Evolutionary conservation across 768 basidiomycete genomes (phyloP).

Genomic region (Leccinum ochraceum): DNA sequence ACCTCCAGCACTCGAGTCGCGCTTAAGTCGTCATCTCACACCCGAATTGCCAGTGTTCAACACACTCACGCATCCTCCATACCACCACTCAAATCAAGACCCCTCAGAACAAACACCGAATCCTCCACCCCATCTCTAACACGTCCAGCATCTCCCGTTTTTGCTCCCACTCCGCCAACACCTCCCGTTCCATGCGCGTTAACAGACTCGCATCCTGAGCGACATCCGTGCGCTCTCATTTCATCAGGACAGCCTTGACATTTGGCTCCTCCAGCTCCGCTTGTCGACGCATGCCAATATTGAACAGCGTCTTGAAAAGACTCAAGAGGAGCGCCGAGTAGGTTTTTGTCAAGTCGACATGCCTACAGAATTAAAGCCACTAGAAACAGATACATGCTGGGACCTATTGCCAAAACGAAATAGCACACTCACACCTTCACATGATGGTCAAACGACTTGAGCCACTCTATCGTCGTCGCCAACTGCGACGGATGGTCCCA

Average conservation of each 20-base stretch:
- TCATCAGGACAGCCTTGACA: slow-evolving; percentile 70
- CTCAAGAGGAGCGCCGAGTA: slow-evolving; percentile 71
- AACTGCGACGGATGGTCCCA: slow-evolving; percentile 48
- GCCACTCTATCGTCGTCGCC: slow-evolving; percentile 55
- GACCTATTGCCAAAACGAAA: no score
- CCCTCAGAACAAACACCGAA: slow-evolving; percentile 85
- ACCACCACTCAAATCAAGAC: slow-evolving; percentile 57
- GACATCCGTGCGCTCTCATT: slow-evolving; percentile 84
- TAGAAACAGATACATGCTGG: neutral
- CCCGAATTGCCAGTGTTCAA: neutral
- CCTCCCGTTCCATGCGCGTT: slow-evolving; percentile 73
- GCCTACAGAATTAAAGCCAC: slow-evolving; percentile 50
- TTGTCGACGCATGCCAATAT: slow-evolving; percentile 72
- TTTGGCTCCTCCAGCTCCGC: slow-evolving; percentile 69
- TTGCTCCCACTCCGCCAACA: slow-evolving; percentile 70
- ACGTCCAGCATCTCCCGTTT: slow-evolving; percentile 58
- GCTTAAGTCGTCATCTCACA: no score
- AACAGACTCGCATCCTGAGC: slow-evolving; percentile 72
- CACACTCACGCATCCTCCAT: slow-evolving; percentile 43
- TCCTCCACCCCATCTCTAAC: slow-evolving; percentile 86
- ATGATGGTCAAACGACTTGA: slow-evolving; percentile 54
- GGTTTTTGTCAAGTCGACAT: slow-evolving; percentile 83
- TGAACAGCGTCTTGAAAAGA: slow-evolving; percentile 79
- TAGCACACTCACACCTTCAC: slow-evolving; percentile 47
- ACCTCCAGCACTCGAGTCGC: no score